These are phyloP conservation scores for Elaeis guineensis DNA, from an alignment of 176 grass and related monocot genomes.

Conservation along the genomic window DNA sequence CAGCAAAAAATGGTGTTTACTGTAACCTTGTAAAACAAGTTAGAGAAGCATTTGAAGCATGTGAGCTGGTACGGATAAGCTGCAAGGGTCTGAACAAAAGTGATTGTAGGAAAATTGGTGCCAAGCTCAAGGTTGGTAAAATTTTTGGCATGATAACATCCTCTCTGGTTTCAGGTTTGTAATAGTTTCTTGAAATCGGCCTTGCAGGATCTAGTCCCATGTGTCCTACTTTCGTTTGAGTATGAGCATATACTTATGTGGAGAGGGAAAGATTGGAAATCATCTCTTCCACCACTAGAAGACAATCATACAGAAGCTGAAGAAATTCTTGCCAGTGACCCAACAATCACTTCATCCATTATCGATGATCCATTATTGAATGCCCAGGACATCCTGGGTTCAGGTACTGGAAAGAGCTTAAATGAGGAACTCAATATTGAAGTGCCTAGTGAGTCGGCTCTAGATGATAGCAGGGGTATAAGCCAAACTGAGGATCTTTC, in stretches of 20 bases:
- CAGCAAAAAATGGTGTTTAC: slow-evolving; percentile 96
- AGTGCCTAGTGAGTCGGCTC: not conserved
- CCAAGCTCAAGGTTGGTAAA: slow-evolving; percentile 68
- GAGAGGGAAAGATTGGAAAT: slow-evolving; percentile 76
- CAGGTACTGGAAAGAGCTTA: not conserved
- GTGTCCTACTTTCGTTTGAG: slow-evolving; percentile 72
- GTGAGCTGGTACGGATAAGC: slow-evolving; percentile 77
- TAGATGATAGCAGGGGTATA: not conserved
- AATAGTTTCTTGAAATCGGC: slow-evolving; percentile 18
- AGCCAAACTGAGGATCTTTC: not conserved
- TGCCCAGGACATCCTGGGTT: slow-evolving; percentile 10
- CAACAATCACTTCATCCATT: slow-evolving; percentile 6
- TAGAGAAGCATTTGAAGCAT: slow-evolving; percentile 87
- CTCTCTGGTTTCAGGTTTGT: slow-evolving; percentile 13
- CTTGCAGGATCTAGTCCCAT: slow-evolving; percentile 80
- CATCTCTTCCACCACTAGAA: slow-evolving; percentile 38
- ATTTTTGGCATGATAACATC: slow-evolving; percentile 9
- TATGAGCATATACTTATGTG: slow-evolving; percentile 95
- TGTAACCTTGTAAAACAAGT: slow-evolving; percentile 59
- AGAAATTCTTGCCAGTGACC: not conserved
- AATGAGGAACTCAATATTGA: not conserved
- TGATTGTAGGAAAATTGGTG: slow-evolving; percentile 88
- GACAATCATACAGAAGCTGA: slow-evolving; percentile 22
- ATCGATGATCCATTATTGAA: slow-evolving; percentile 1
- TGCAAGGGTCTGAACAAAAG: slow-evolving; percentile 73